These are phyloP conservation scores for Eutrema salsugineum DNA, from an alignment of 441 rosid genomes.

Conservation along the genomic window DNA sequence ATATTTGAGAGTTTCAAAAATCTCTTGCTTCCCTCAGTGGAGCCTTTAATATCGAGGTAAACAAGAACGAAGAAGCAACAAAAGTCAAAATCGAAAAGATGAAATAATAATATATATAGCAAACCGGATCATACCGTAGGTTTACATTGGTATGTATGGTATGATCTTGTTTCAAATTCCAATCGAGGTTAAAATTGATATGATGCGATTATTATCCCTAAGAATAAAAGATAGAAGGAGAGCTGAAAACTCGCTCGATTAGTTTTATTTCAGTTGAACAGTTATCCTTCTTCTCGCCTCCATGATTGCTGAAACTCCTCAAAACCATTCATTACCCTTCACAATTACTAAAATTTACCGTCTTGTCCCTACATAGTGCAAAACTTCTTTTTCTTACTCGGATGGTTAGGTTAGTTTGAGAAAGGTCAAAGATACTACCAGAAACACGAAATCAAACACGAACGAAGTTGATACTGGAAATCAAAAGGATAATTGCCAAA, in stretches of 20 bases:
- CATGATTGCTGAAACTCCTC: conserved; percentile 51
- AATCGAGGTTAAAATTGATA: too few relatives aligned
- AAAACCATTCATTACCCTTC: conserved; percentile 34
- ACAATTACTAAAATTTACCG: conserved; percentile 26
- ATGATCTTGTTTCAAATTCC: not conserved
- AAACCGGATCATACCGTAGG: conserved; percentile 17
- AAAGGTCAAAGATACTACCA: too few relatives aligned
- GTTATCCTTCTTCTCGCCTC: conserved; percentile 13
- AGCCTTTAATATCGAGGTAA: conserved; percentile 20
- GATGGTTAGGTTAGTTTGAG: too few relatives aligned
- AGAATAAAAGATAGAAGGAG: not conserved
- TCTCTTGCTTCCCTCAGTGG: not conserved
- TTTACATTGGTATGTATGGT: conserved; percentile 7
- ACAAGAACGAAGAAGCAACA: conserved; percentile 16
- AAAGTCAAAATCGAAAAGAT: not conserved
- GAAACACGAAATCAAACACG: not conserved
- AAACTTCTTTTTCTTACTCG: conserved; percentile 4
- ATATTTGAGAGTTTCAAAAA: not conserved
- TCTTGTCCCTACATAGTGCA: conserved; percentile 7
- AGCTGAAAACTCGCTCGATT: not conserved
- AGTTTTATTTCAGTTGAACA: too few relatives aligned
- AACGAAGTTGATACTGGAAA: not conserved
- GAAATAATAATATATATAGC: not conserved
- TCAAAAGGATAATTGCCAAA: too few relatives aligned
- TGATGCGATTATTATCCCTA: not conserved